Percentiles rank a stretch among this genome's conserved stretches.
Conservation (phyloP, 176 grass and related monocot genomes). For the Alopecurus myosuroides region DNA sequence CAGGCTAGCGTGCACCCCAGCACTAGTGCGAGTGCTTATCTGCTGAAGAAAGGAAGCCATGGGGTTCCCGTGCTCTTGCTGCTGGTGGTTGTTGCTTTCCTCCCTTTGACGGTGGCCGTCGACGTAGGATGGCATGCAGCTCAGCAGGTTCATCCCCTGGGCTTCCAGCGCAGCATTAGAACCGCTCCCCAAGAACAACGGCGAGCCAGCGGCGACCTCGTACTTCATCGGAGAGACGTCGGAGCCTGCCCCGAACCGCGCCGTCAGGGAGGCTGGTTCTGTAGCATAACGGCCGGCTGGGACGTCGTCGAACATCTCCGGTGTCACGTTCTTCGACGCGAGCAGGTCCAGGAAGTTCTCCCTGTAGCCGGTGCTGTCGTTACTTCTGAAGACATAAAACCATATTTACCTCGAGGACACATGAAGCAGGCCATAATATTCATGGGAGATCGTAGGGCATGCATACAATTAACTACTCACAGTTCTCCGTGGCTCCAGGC, state of each 20-base stretch:
- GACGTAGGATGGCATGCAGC: constrained; percentile 14
- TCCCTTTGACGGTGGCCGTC: constrained; percentile 27
- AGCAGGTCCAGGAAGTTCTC: constrained; percentile 81
- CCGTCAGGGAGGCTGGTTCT: neutral
- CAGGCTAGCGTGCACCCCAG: constrained; percentile 30
- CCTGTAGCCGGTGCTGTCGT: constrained; percentile 32
- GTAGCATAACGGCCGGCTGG: constrained; percentile 10
- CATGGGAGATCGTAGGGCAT: neutral
- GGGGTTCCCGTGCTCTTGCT: constrained; percentile 13
- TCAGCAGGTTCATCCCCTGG: constrained; percentile 27
- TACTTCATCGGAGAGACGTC: constrained; percentile 53
- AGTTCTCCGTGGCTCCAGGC: constrained; percentile 38
- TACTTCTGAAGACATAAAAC: constrained; percentile 15
- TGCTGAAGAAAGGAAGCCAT: constrained; percentile 52
- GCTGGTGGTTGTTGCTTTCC: constrained; percentile 11
- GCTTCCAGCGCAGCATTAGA: neutral
- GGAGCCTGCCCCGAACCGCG: constrained; percentile 4
- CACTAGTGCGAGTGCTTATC: constrained; percentile 31
- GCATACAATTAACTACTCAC: constrained; percentile 21
- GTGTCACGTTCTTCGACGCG: constrained; percentile 45
- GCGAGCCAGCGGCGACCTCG: constrained; percentile 31
- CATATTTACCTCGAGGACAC: neutral
- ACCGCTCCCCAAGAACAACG: constrained; percentile 14
- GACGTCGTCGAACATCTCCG: constrained; percentile 39
- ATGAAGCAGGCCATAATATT: neutral